Base-by-base conservation (phyloP, 1,139 yeast genomes). In the Protomyces gravidus region DNA sequence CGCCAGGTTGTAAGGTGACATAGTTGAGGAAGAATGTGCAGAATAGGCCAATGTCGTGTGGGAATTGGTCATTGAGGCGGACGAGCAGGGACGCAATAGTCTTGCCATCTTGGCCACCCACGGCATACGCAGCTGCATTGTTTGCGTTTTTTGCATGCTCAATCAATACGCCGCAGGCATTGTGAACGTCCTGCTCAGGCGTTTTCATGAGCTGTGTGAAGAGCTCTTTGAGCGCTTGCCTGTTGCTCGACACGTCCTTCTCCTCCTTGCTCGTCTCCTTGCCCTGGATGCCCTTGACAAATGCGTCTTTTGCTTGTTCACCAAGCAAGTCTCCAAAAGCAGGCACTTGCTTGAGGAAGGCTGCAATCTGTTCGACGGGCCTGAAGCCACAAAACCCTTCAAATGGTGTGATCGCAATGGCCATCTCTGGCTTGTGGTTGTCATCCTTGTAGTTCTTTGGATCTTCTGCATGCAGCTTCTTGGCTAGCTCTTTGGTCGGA, bases 371-470 rank as follows among this genome's bases (percentile, higher is more conserved):
- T 49, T 78, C 80, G 68, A 90, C 80, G 11, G 98, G 98, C 72
- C 94, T 85, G 78, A 92, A 92, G 0, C 99, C 99, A 74, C 99
- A 92, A 76, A 92, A 90, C 0, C 97, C 98, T 76, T 92, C 97
- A 68, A 92, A 92, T 63, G 83, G 89, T 17, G 97, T 90, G 60
- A 92, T 84, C 13, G 98, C 98, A 71, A 92, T 84, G 59, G 98
- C 97, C 98, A 92, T 92, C 74, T 92, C 99, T 21, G 99, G 99
- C 77, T 92, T 92, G 75, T 92, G 99, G 77, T 92, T 92, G 71
- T 84, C 95, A 74, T 92, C 99, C 50, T 97, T 98, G 72, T 94
- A 92, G 75, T 92, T 87, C 68, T 84, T 83, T 59, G 98, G 97
- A 74, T 92, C 97, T 28, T 78, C 75, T 9, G 80, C 78, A 70